Evolutionary conservation across 2,329 filamentous ascomycete genomes (phyloP).

Genomic region (Paraconiothyrium brasiliense): DNA sequence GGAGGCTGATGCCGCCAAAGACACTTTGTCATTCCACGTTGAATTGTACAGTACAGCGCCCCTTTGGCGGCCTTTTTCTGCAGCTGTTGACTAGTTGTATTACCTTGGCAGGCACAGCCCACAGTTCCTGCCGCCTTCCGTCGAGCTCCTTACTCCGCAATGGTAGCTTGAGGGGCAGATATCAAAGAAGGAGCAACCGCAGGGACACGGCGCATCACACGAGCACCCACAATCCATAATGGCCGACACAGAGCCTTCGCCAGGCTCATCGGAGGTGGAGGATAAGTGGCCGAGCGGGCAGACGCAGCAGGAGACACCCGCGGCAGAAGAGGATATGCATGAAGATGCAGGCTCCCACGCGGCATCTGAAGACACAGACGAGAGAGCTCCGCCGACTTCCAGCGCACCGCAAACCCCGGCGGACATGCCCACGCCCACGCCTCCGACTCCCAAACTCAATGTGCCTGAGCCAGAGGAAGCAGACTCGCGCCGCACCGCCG

Average conservation of each 20-base stretch:
- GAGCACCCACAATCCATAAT: conserved; percentile 35
- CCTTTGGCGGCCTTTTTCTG: neutral
- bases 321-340: conserved; percentile 21
- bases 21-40: conserved; percentile 36
- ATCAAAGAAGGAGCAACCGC: conserved; percentile 25
- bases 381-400: conserved; percentile 25
- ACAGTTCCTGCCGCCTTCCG: conserved; percentile 17
- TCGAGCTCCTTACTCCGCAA: conserved; percentile 29
- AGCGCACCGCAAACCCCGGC: conserved; percentile 25
- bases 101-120: conserved; percentile 18
- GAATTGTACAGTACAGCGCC: neutral
- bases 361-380: conserved; percentile 26
- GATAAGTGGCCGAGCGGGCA: conserved; percentile 25
- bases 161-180: conserved; percentile 33
- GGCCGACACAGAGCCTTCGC: conserved; percentile 43
- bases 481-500: conserved; percentile 44
- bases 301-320: conserved; percentile 22
- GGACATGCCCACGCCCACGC: conserved; percentile 31
- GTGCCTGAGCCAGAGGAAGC: conserved; percentile 37
- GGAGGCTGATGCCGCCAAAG: conserved; percentile 39
- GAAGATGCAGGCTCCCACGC: conserved; percentile 32
- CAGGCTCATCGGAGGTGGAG: conserved; percentile 19
- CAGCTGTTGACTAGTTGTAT: neutral
- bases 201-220: conserved; percentile 17
- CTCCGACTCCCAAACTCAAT: conserved; percentile 35